These are phyloP conservation scores for Fusarium devonianum DNA, from an alignment of 2,329 filamentous ascomycete genomes.

Conservation along the genomic window DNA sequence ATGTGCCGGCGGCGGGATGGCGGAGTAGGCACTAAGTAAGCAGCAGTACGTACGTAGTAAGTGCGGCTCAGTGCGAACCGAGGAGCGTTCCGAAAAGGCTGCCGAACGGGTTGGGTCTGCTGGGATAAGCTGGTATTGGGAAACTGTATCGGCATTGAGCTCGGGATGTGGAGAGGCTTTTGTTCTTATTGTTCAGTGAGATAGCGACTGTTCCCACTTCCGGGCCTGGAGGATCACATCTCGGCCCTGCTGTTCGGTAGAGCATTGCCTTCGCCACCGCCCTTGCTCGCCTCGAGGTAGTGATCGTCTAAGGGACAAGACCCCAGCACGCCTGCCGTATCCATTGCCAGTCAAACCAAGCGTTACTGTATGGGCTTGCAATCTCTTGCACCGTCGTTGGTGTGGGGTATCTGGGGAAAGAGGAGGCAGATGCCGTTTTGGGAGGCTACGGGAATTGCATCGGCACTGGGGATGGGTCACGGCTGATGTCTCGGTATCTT, in stretches of 20 bases:
- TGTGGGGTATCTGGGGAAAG: conserved; percentile 41
- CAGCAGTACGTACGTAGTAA: conserved; percentile 8
- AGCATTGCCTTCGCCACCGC: neutral
- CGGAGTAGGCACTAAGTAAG: conserved; percentile 15
- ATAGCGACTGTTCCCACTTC: conserved; percentile 9
- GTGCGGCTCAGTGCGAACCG: conserved; percentile 24
- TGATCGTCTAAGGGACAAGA: neutral
- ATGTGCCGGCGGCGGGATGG: conserved; percentile 17
- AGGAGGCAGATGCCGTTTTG: conserved; percentile 37
- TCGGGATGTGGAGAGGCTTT: conserved; percentile 30
- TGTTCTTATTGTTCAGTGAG: conserved; percentile 8
- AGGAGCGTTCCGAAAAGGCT: conserved; percentile 15
- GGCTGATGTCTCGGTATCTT: conserved; percentile 39
- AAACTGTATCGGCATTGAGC: conserved; percentile 31
- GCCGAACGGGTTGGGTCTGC: neutral
- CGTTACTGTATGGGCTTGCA: conserved; percentile 33
- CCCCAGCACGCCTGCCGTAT: conserved; percentile 9
- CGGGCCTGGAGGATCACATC: neutral
- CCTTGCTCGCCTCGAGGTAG: neutral
- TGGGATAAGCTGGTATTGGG: neutral
- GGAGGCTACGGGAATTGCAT: conserved; percentile 42
- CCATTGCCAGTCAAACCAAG: conserved; percentile 9
- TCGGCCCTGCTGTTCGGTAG: conserved; percentile 6
- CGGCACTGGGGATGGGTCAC: conserved; percentile 36
- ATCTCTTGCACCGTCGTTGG: conserved; percentile 11